Evolutionary conservation across 805 yeast genomes (phyloP).

Genomic region (Candida jianshihensis): DNA sequence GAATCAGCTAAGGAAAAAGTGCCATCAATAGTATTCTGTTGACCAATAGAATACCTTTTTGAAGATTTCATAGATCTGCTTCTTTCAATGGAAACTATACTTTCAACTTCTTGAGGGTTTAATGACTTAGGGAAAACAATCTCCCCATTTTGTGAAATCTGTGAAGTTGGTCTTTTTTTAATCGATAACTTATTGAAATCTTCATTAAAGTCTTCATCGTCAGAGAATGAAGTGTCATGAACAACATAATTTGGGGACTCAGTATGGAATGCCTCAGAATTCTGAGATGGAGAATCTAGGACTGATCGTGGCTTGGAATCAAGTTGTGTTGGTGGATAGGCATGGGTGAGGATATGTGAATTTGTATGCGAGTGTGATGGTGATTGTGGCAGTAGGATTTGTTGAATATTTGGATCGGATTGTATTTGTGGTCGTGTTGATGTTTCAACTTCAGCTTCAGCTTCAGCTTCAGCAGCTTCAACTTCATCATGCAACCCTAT

Average conservation of each 20-base stretch:
- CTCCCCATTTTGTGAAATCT: constrained; percentile 36
- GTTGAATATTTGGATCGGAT: background rate
- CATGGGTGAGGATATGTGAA: too few species aligned
- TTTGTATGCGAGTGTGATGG: too few species aligned
- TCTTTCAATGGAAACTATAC: constrained; percentile 62
- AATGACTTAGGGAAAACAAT: constrained; percentile 67
- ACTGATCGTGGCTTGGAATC: too few species aligned
- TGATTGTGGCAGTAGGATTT: too few species aligned
- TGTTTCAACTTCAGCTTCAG: too few species aligned
- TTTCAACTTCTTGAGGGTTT: constrained; percentile 61
- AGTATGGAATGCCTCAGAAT: too few species aligned
- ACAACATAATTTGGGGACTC: too few species aligned
- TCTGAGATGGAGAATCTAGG: too few species aligned
- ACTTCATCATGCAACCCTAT: background rate
- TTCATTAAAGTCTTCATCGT: constrained; percentile 14
- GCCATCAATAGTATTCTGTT: constrained; percentile 2
- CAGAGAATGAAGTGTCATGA: too few species aligned
- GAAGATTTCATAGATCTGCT: constrained; percentile 51
- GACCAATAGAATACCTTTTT: constrained; percentile 29
- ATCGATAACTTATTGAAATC: constrained; percentile 18
- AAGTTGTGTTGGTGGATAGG: too few species aligned
- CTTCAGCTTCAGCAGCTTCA: background rate
- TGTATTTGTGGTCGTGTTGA: too few species aligned
- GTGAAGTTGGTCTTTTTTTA: constrained; percentile 8
- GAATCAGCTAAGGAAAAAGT: constrained; percentile 21